These are phyloP conservation scores for Casuarina equisetifolia DNA, from an alignment of 306 rosid genomes.

Conservation along the genomic window DNA sequence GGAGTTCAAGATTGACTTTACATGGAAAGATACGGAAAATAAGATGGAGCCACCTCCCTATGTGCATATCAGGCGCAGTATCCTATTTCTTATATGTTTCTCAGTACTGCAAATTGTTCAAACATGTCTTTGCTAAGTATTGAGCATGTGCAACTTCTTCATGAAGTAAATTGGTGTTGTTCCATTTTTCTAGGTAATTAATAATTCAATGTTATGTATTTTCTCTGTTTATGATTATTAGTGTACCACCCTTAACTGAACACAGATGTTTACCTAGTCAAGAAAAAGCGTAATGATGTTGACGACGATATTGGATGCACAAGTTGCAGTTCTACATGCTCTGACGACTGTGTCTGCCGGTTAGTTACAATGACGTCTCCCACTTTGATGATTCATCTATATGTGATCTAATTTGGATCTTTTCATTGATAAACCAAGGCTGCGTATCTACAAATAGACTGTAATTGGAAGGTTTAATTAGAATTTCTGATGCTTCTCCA, in stretches of 20 bases:
- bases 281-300: slow-evolving; percentile 73
- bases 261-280: slow-evolving; percentile 74
- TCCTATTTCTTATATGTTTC: slow-evolving; percentile 40
- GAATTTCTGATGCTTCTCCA: neutral
- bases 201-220: neutral
- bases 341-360: slow-evolving; percentile 91
- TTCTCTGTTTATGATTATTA: slow-evolving; percentile 7
- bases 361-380: slow-evolving; percentile 23
- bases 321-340: slow-evolving; percentile 60
- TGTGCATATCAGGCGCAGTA: slow-evolving; percentile 81
- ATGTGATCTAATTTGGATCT: neutral
- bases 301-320: slow-evolving; percentile 83
- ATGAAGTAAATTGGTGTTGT: slow-evolving; percentile 2
- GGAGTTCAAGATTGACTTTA: slow-evolving; percentile 81
- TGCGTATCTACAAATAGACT: neutral
- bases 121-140: slow-evolving; percentile 4
- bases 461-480: too few relatives aligned
- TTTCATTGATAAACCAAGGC: neutral
- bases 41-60: slow-evolving; percentile 78
- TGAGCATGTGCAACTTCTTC: slow-evolving; percentile 10
- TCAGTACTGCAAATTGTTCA: slow-evolving; percentile 13
- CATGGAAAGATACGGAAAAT: slow-evolving; percentile 69
- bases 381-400: neutral
- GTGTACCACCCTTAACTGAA: slow-evolving; percentile 47
- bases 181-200: neutral